phyloP scores from a whole-genome alignment of 2,329 filamentous ascomycete genomes.

The Verticillium dahliae region DNA sequence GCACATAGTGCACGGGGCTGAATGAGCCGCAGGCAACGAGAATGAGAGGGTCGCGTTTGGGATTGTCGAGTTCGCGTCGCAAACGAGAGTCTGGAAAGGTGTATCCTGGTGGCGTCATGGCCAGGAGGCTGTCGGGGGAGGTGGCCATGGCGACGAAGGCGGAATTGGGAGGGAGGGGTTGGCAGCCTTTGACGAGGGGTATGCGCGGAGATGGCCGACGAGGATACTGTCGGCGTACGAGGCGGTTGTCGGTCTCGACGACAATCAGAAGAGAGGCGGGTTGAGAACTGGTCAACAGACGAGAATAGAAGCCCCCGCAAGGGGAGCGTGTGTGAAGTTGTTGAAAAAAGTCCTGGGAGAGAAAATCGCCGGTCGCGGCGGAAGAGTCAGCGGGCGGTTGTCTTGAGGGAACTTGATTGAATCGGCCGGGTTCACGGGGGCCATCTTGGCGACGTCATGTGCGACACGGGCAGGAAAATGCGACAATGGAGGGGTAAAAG shows the following conservation, averaged over 20 bases:
- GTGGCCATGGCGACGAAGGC: constrained; percentile 7
- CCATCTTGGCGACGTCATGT: background rate
- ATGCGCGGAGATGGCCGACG: constrained; percentile 3
- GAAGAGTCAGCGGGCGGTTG: background rate
- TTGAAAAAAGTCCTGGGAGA: background rate
- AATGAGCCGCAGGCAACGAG: constrained; percentile 67
- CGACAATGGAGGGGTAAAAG: background rate
- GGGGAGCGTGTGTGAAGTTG: background rate
- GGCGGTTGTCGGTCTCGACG: background rate
- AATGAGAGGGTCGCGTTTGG: constrained; percentile 54
- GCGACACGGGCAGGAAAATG: background rate
- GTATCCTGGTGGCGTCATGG: constrained; percentile 31
- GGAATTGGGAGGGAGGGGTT: background rate
- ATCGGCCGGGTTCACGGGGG: background rate
- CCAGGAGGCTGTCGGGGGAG: constrained; percentile 9
- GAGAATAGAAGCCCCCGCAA: background rate
- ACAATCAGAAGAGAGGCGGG: too few species aligned
- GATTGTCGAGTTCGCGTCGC: constrained; percentile 46
- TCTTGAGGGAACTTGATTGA: background rate
- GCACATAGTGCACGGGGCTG: constrained; percentile 68
- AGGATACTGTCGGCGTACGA: background rate
- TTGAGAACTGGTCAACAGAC: too few species aligned
- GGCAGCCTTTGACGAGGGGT: background rate
- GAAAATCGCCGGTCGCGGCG: background rate
- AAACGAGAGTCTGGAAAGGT: constrained; percentile 56